Base-by-base conservation (phyloP, 306 rosid genomes). In the Canavalia gladiata region DNA sequence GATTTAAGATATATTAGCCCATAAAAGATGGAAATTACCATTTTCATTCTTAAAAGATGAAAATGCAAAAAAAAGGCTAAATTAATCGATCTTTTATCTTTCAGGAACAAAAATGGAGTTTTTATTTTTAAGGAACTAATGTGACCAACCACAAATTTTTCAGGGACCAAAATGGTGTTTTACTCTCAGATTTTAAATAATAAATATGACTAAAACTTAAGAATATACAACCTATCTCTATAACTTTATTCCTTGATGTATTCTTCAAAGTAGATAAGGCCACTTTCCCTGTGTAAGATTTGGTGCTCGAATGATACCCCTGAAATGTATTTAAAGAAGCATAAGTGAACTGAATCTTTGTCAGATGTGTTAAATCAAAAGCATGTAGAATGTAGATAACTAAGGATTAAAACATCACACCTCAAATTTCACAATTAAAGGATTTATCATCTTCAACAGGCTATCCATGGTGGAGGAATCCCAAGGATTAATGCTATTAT, bases 171-270 rank as follows among this genome's bases (percentile, higher is more conserved):
- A 41, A 41, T 66, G 34, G 13, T 18, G 3, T 41, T 66, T 66
- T 66, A 66, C 49, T 18, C 33, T n/a, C 30, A 64, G 1, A 66
- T 18, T 67, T 67, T 37, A 37, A n/a, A 72, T 60, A 64, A 68
- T 52, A 42, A 76, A 84, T 34, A 65, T 55, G 57, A 75, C 33
- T 37, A 42, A 71, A 62, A 76, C 9, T 51, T 12, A 73, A 18
- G 81, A 69, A 57, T 74, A 57, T 68, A 68, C 86, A 59, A 95
- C 99, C 99, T 85, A 93, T 86, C 79, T 95, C 94, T 67, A 93
- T 56, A 76, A 80, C 84, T 86, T 91, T 95, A 74, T 95, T 95
- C 88, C 97, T 95, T 69, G 99, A 93, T 60, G 90, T 78, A 83
- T 82, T 89, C 88, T 90, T 88, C 87, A 89, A 72, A 63, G 92